Evolutionary conservation across 805 yeast species (phyloP).

Genomic region (Maudiozyma turicensis): DNA sequence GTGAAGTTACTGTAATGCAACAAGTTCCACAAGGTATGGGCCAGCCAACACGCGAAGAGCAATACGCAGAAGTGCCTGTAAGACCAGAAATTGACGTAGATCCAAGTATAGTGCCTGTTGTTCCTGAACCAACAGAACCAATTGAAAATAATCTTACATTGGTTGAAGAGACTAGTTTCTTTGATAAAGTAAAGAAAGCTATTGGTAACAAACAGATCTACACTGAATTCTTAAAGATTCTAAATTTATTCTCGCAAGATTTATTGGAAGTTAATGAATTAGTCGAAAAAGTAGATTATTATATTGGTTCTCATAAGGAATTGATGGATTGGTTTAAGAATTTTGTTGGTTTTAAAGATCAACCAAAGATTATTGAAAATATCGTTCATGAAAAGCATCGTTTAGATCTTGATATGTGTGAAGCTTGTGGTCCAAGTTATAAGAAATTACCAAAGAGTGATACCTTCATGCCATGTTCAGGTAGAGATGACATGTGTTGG

Average conservation of each 20-base stretch:
- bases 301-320: slow-evolving; percentile 72
- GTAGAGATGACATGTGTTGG: slow-evolving; percentile 99
- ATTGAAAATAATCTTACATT: slow-evolving; percentile 49
- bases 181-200: slow-evolving; percentile 82
- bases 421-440: slow-evolving; percentile 92
- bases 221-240: slow-evolving; percentile 81
- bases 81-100: slow-evolving; percentile 35
- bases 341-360: slow-evolving; percentile 82
- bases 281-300: slow-evolving; percentile 75
- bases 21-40: slow-evolving; percentile 11
- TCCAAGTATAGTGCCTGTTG: slow-evolving; percentile 73
- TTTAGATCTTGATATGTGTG: slow-evolving; percentile 79
- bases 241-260: slow-evolving; percentile 84
- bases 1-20: slow-evolving; percentile 14
- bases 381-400: slow-evolving; percentile 82
- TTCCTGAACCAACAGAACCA: slow-evolving; percentile 71
- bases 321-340: slow-evolving; percentile 83
- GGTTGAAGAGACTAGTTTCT: slow-evolving; percentile 79
- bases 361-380: slow-evolving; percentile 80
- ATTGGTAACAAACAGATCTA: slow-evolving; percentile 84
- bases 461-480: slow-evolving; percentile 94
- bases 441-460: slow-evolving; percentile 88
- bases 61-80: slow-evolving; percentile 17
- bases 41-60: slow-evolving; percentile 4
- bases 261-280: slow-evolving; percentile 75